Conservation (phyloP, 257 asterid species). For the Solanum pinnatisectum region DNA sequence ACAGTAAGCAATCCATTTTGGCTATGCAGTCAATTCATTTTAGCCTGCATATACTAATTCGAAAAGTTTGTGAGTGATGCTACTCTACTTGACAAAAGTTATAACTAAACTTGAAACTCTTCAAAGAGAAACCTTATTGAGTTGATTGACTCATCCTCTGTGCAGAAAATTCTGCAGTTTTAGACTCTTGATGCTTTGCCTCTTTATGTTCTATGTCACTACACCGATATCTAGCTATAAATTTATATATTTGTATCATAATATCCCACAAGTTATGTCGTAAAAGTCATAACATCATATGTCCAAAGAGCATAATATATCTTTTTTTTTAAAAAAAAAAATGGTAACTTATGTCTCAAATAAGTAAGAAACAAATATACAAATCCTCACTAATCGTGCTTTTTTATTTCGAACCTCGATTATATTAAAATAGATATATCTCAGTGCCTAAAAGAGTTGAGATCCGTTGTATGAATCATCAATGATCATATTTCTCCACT, state of each 20-base stretch:
- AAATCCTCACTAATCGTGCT: no score
- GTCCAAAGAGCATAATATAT: not conserved
- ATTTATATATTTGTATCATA: not conserved
- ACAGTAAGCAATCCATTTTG: not conserved
- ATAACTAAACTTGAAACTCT: not conserved
- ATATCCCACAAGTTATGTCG: not conserved
- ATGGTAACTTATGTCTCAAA: not conserved
- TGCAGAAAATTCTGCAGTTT: not conserved
- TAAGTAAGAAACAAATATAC: not conserved
- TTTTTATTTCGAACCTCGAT: not conserved
- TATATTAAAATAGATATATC: not conserved
- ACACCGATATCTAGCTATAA: not conserved
- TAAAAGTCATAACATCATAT: not conserved
- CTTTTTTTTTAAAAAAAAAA: not conserved
- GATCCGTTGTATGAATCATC: not conserved
- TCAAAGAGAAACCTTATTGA: not conserved
- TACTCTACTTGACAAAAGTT: not conserved
- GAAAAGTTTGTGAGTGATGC: not conserved
- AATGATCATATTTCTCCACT: no score
- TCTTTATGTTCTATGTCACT: not conserved
- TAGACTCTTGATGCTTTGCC: not conserved
- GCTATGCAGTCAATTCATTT: not conserved
- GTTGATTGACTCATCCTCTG: not conserved
- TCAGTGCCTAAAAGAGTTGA: not conserved
- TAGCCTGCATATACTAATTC: not conserved